Percentiles rank a stretch among this genome's conserved stretches.
phyloP scores from a whole-genome alignment of 352 stramenopile species.

The Globisporangium abappressorium region DNA sequence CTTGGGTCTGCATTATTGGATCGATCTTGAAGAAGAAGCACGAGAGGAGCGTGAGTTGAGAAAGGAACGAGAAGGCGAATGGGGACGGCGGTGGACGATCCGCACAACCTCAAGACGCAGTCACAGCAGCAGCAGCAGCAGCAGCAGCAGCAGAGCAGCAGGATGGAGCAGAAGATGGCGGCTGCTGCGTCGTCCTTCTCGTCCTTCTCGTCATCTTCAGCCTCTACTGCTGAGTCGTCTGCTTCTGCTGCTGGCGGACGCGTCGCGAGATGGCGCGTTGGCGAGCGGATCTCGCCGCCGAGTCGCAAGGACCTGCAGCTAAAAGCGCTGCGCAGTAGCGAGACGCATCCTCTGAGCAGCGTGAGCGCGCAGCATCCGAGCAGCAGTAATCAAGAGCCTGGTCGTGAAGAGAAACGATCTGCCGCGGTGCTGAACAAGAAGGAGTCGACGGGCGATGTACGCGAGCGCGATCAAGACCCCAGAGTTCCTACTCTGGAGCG shows the following conservation, averaged over 20 bases:
- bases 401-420: constrained; percentile 7
- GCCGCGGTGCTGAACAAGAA: constrained; percentile 1
- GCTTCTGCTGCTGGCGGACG: neutral
- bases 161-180: constrained; percentile 8
- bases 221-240: neutral
- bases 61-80: neutral
- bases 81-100: constrained; percentile 11
- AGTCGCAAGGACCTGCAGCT: constrained; percentile 27
- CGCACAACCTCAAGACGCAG: neutral
- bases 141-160: constrained; percentile 3
- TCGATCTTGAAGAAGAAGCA: constrained; percentile 7
- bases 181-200: neutral
- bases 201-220: neutral
- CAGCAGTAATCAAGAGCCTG: neutral
- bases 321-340: constrained; percentile 22
- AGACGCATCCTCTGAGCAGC: constrained; percentile 44
- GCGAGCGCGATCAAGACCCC: neutral
- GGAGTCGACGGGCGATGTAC: neutral
- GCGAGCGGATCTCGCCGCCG: constrained; percentile 25
- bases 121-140: neutral
- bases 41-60: neutral
- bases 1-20: neutral
- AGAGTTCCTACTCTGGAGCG: neutral
- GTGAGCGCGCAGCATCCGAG: neutral
- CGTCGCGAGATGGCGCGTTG: constrained; percentile 39